Conservation (phyloP, 2,329 filamentous ascomycete species). For the Niveomyces coronatus region DNA sequence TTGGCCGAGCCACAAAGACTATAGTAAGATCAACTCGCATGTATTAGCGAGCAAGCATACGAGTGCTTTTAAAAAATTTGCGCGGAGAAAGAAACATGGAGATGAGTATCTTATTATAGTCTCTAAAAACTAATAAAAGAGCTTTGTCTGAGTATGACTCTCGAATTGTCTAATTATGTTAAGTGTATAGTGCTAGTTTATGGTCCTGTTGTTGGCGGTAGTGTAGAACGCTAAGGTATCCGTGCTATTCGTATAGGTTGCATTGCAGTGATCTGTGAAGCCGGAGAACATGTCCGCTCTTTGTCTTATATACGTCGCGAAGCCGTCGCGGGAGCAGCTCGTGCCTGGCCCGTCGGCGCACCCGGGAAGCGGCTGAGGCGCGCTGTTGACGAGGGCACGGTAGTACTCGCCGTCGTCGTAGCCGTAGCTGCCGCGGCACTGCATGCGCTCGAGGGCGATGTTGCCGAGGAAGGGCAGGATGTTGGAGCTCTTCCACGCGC, state of each 20-base stretch:
- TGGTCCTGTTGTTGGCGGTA: slow-evolving; percentile 18
- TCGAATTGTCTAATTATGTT: too few relatives aligned
- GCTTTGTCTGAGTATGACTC: too few relatives aligned
- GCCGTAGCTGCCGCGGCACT: slow-evolving; percentile 47
- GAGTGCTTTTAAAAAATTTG: too few relatives aligned
- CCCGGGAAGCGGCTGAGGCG: slow-evolving; percentile 30
- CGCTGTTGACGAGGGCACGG: slow-evolving; percentile 33
- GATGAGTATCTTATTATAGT: too few relatives aligned
- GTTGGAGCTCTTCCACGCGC: slow-evolving; percentile 52
- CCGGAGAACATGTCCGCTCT: slow-evolving; percentile 28
- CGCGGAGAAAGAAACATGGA: too few relatives aligned
- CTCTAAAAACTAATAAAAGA: too few relatives aligned
- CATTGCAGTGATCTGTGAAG: slow-evolving; percentile 29
- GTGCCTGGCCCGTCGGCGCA: slow-evolving; percentile 35
- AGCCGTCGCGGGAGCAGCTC: slow-evolving; percentile 29
- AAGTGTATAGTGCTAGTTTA: slow-evolving; percentile 7
- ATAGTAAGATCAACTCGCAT: too few relatives aligned
- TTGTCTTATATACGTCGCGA: slow-evolving; percentile 28
- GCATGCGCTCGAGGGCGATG: slow-evolving; percentile 54
- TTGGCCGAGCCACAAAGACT: too few relatives aligned
- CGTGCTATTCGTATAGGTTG: slow-evolving; percentile 21
- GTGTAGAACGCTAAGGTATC: slow-evolving; percentile 25
- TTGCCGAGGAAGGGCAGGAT: slow-evolving; percentile 57
- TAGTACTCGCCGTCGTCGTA: slow-evolving; percentile 42
- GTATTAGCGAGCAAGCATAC: too few relatives aligned